Conservation (phyloP, 768 basidiomycete genomes). For the Psilocybe cubensis region DNA sequence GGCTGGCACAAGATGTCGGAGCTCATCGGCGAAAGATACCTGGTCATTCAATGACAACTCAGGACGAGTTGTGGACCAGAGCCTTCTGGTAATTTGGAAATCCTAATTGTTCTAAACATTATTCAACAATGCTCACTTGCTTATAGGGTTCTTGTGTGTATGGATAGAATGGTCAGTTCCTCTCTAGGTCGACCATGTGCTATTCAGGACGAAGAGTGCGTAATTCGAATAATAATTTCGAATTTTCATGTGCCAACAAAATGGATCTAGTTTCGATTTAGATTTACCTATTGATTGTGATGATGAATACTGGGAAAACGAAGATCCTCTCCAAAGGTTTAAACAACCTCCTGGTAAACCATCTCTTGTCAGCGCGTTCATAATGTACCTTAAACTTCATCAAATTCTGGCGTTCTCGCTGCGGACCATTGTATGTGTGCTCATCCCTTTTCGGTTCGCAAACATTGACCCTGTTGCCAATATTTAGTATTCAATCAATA, state of each 20-base stretch:
- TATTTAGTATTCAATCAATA: conserved; percentile 81
- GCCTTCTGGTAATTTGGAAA: conserved; percentile 55
- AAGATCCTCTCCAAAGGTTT: conserved; percentile 61
- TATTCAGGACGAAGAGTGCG: conserved; percentile 81
- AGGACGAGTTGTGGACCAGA: conserved; percentile 79
- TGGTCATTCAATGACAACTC: conserved; percentile 40
- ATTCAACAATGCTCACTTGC: too few species aligned
- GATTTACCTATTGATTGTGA: conserved; percentile 68
- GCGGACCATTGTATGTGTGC: conserved; percentile 58
- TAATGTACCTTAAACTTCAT: conserved; percentile 57
- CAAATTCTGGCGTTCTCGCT: conserved; percentile 67
- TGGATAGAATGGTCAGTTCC: conserved; percentile 55
- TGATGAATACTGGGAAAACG: conserved; percentile 77
- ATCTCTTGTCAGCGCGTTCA: conserved; percentile 58
- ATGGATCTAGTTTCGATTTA: conserved; percentile 65
- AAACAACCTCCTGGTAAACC: conserved; percentile 71
- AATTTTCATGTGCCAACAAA: not conserved
- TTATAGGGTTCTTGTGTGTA: conserved; percentile 54
- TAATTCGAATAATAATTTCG: not conserved
- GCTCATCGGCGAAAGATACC: conserved; percentile 57
- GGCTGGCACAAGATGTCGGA: conserved; percentile 79
- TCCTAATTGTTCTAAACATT: too few species aligned
- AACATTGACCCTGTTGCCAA: not conserved
- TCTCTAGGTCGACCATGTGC: conserved; percentile 75
- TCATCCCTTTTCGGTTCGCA: not conserved